These are phyloP conservation scores for Allomyces arbusculus DNA, from an alignment of 192 early-diverging fungal genomes.

Conservation along the genomic window DNA sequence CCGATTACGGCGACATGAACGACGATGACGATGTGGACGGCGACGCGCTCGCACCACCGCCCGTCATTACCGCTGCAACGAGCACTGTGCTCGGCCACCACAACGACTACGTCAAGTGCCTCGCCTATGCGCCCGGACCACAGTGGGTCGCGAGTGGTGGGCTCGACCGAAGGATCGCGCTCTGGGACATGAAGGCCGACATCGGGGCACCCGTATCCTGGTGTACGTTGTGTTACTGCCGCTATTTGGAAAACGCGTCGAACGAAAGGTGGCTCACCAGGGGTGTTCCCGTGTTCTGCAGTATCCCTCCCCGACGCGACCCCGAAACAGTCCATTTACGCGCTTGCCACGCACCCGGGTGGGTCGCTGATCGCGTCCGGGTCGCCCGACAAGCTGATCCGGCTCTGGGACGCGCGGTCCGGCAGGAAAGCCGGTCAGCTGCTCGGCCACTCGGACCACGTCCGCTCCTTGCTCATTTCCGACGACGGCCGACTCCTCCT, in stretches of 20 bases:
- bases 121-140: constrained; percentile 51
- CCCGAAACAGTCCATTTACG: constrained; percentile 59
- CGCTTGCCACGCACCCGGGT: constrained; percentile 55
- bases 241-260: not conserved
- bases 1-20: not conserved
- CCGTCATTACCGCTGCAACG: constrained; percentile 19
- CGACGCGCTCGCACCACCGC: constrained; percentile 23
- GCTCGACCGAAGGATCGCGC: constrained; percentile 60
- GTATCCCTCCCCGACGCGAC: constrained; percentile 24
- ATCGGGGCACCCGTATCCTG: constrained; percentile 18
- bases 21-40: too few species aligned
- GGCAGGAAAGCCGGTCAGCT: constrained; percentile 53
- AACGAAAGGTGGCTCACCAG: constrained; percentile 1
- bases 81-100: constrained; percentile 51
- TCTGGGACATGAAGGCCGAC: constrained; percentile 73
- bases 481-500: constrained; percentile 72
- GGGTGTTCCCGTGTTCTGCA: constrained; percentile 5
- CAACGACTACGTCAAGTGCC: constrained; percentile 73
- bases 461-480: constrained; percentile 66
- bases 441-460: constrained; percentile 87
- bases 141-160: constrained; percentile 77
- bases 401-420: constrained; percentile 73
- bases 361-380: constrained; percentile 72
- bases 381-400: constrained; percentile 78
- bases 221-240: constrained; percentile 3